phyloP scores from a whole-genome alignment of 2,329 filamentous ascomycete genomes.

The Cadophora gregata region DNA sequence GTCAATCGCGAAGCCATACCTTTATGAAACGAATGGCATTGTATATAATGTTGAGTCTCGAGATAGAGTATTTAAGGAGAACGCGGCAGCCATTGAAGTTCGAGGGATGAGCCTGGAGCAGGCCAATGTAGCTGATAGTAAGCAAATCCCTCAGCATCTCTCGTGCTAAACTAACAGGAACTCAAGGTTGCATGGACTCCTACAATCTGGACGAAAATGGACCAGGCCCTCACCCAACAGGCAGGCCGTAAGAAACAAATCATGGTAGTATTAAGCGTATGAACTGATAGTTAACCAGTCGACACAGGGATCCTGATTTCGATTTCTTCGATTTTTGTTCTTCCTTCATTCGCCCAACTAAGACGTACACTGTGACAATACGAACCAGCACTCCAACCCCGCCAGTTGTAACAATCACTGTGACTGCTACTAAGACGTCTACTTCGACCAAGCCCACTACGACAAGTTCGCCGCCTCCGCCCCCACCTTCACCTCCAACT shows the following conservation, averaged over 20 bases:
- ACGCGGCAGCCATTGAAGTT: conserved; percentile 1
- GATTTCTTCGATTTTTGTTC: conserved; percentile 31
- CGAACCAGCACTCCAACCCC: conserved; percentile 7
- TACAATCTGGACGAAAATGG: conserved; percentile 15
- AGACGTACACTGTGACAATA: conserved; percentile 20
- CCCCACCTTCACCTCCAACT: neutral
- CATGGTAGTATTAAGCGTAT: neutral
- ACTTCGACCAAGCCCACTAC: conserved; percentile 7
- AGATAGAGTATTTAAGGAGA: neutral
- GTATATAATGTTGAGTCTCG: conserved; percentile 8
- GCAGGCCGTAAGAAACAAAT: conserved; percentile 18
- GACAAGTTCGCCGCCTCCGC: neutral
- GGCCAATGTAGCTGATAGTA: neutral
- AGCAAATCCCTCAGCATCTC: neutral
- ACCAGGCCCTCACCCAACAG: conserved; percentile 7
- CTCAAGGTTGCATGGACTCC: conserved; percentile 14
- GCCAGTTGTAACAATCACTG: conserved; percentile 15
- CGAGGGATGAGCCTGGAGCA: neutral
- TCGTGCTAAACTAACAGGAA: neutral
- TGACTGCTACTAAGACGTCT: conserved; percentile 10
- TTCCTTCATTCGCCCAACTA: conserved; percentile 24
- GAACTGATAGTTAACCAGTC: conserved; percentile 1
- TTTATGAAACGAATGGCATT: conserved; percentile 19
- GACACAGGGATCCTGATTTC: conserved; percentile 18
- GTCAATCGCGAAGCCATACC: conserved; percentile 16